Conservation (phyloP, 495 filamentous ascomycete genomes). For the Xylaria castorea region DNA sequence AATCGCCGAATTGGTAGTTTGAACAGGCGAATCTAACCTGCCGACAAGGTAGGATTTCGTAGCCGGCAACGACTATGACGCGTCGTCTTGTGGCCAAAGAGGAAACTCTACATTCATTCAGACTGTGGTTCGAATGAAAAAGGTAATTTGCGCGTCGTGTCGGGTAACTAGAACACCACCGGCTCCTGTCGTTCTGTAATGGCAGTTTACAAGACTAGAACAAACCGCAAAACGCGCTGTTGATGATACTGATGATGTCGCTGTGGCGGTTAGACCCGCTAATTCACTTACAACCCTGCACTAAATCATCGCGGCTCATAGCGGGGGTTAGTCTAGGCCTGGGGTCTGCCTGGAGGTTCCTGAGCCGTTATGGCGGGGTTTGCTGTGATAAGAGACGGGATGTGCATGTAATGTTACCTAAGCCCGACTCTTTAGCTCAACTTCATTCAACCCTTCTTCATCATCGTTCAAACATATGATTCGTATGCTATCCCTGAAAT, state of each 20-base stretch:
- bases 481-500: neutral
- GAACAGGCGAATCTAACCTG: too few relatives aligned
- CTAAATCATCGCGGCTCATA: neutral
- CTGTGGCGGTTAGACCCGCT: neutral
- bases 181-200: neutral
- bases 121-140: neutral
- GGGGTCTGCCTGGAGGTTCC: too few relatives aligned
- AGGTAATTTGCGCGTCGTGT: neutral
- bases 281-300: slow-evolving; percentile 3
- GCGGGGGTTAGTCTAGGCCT: neutral
- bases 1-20: neutral
- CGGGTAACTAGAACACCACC: neutral
- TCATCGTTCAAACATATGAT: neutral
- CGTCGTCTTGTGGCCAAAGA: neutral
- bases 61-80: neutral
- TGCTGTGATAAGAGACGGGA: neutral
- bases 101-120: neutral
- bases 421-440: neutral
- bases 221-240: neutral
- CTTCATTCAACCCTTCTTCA: neutral
- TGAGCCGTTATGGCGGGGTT: neutral
- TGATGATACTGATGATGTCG: neutral
- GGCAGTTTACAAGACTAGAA: neutral
- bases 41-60: neutral
- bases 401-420: neutral